phyloP scores from a whole-genome alignment of 148 eudicot species.

The Rhododendron williamsianum region DNA sequence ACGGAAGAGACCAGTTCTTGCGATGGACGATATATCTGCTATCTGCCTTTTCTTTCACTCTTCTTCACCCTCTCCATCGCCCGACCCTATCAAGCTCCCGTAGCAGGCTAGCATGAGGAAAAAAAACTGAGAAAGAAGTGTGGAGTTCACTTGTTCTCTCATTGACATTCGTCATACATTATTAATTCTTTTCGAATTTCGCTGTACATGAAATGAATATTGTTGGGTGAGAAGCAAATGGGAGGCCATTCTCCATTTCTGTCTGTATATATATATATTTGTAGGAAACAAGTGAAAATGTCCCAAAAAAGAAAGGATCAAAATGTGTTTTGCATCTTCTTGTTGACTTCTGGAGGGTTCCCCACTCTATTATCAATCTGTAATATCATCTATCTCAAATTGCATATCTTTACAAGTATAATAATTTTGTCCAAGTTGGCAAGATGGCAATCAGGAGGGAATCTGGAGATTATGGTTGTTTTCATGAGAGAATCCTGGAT shows the following conservation, averaged over 20 bases:
- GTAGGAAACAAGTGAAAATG: background rate
- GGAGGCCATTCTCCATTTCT: background rate
- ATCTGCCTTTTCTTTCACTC: conserved; percentile 64
- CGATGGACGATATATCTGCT: conserved; percentile 72
- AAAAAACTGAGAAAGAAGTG: no score
- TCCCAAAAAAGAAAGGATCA: background rate
- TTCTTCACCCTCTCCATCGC: background rate
- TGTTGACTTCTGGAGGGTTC: no score
- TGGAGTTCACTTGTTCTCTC: background rate
- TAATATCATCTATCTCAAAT: no score
- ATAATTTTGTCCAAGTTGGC: no score
- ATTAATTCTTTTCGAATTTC: background rate
- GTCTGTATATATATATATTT: background rate
- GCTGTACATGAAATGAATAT: background rate
- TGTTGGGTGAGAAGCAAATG: background rate
- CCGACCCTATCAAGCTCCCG: background rate
- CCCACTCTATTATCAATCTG: no score
- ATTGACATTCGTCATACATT: background rate
- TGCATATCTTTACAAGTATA: no score
- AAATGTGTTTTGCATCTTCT: no score
- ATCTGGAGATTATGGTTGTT: no score
- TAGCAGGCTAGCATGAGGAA: background rate
- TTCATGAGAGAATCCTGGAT: no score
- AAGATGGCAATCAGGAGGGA: no score
- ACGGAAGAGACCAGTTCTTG: conserved; percentile 37